Percentiles rank a stretch among this genome's conserved stretches.
Evolutionary conservation across 1,284 basidiomycete genomes (phyloP).

Genomic region (Apiotrichum porosum): DNA sequence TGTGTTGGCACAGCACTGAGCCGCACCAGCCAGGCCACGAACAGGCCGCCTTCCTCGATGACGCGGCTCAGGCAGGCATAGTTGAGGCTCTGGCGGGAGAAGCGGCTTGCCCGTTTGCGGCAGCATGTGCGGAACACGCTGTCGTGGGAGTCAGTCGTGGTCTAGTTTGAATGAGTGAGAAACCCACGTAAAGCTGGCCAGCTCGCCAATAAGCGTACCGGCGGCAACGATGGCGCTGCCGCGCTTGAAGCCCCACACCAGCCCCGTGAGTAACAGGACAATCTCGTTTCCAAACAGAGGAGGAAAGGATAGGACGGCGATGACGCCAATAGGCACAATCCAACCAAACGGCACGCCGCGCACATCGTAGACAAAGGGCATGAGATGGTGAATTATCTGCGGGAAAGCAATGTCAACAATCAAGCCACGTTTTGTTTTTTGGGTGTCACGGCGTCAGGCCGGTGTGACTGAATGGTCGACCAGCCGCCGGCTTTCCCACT

Average conservation of each 20-base stretch:
- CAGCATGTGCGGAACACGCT: slow-evolving; percentile 45
- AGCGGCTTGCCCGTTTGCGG: slow-evolving; percentile 30
- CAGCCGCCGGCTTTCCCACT: background rate
- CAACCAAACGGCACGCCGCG: slow-evolving; percentile 29
- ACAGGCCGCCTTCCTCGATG: slow-evolving; percentile 42
- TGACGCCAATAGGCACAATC: slow-evolving; percentile 38
- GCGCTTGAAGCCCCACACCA: slow-evolving; percentile 46
- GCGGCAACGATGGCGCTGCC: slow-evolving; percentile 40
- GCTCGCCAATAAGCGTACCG: slow-evolving; percentile 42
- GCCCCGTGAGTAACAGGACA: slow-evolving; percentile 37
- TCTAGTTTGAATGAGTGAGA: background rate
- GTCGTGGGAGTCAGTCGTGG: too few species aligned
- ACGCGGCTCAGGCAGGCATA: slow-evolving; percentile 44
- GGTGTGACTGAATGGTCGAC: too few species aligned
- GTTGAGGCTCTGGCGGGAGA: slow-evolving; percentile 41
- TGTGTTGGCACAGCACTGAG: slow-evolving; percentile 43
- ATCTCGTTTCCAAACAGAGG: slow-evolving; percentile 46
- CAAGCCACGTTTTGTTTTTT: too few species aligned
- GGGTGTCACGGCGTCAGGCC: too few species aligned
- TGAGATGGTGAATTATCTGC: slow-evolving; percentile 28
- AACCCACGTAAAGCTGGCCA: slow-evolving; percentile 34
- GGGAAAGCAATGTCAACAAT: background rate
- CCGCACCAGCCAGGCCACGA: slow-evolving; percentile 37
- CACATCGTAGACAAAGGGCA: slow-evolving; percentile 23
- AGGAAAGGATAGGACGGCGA: slow-evolving; percentile 48